phyloP scores from a whole-genome alignment of 1,284 basidiomycete genomes.

The Cutaneotrichosporon arboriforme region DNA sequence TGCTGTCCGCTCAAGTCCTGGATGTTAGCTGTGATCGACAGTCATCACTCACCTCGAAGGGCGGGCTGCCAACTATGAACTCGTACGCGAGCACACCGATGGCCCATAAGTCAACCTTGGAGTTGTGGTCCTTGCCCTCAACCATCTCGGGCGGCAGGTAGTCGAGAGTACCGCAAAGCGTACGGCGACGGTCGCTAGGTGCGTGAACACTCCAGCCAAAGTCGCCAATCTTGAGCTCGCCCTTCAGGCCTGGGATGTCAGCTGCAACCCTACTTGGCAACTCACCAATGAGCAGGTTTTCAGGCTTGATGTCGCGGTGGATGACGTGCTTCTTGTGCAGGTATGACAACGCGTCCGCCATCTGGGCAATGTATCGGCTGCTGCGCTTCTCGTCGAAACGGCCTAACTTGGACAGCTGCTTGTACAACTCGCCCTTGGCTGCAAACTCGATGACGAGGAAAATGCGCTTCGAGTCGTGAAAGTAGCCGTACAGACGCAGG shows the following conservation, averaged over 20 bases:
- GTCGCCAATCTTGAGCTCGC: constrained; percentile 96
- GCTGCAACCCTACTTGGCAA: too few relatives aligned
- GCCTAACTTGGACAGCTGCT: constrained; percentile 79
- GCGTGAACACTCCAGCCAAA: constrained; percentile 99
- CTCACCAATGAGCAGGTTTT: constrained; percentile 82
- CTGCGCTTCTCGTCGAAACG: constrained; percentile 82
- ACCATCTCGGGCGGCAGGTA: constrained; percentile 99
- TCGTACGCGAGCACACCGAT: constrained; percentile 94
- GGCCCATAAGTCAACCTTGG: constrained; percentile 78
- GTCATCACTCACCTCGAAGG: constrained; percentile 64
- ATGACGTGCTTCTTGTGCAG: constrained; percentile 96
- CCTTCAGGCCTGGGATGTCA: constrained; percentile 58
- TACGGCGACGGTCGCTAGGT: constrained; percentile 79
- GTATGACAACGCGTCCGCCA: constrained; percentile 93
- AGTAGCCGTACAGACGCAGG: constrained; percentile 89
- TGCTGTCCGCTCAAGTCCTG: constrained; percentile 59
- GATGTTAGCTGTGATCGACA: not conserved
- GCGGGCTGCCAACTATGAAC: constrained; percentile 85
- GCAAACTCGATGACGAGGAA: constrained; percentile 98
- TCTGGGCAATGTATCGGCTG: constrained; percentile 86
- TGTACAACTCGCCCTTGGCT: constrained; percentile 92
- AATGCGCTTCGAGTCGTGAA: constrained; percentile 96
- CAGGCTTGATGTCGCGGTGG: constrained; percentile 98
- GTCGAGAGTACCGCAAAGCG: constrained; percentile 91
- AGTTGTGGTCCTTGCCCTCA: constrained; percentile 58